These are phyloP conservation scores for Suillus variegatus DNA, from an alignment of 768 basidiomycete genomes.

Conservation along the genomic window DNA sequence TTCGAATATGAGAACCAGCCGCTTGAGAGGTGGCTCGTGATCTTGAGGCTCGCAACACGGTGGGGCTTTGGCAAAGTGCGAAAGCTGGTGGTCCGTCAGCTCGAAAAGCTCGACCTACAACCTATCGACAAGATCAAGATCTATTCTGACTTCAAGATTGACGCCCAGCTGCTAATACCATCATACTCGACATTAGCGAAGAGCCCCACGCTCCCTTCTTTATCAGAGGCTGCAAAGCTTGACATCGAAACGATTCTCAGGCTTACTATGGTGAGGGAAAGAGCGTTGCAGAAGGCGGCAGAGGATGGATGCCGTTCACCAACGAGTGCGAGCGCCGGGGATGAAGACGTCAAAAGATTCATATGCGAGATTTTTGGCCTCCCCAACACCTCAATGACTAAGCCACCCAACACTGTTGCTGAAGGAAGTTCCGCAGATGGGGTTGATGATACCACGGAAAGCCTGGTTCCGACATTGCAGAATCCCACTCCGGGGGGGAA, in stretches of 20 bases:
- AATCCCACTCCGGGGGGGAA: background rate
- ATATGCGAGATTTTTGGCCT: slow-evolving; percentile 36
- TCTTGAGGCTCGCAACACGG: slow-evolving; percentile 52
- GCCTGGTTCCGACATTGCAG: background rate
- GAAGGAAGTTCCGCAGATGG: background rate
- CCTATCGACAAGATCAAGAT: slow-evolving; percentile 55
- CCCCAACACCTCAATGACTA: background rate
- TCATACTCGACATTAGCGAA: slow-evolving; percentile 54
- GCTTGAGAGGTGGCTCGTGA: slow-evolving; percentile 52
- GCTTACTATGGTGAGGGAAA: slow-evolving; percentile 56
- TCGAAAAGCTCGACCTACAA: slow-evolving; percentile 47
- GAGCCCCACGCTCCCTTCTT: slow-evolving; percentile 50
- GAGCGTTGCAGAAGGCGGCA: slow-evolving; percentile 35
- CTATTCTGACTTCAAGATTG: slow-evolving; percentile 55
- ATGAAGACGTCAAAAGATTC: slow-evolving; percentile 28
- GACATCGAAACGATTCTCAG: slow-evolving; percentile 55
- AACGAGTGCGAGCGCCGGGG: slow-evolving; percentile 24
- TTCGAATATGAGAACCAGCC: slow-evolving; percentile 57
- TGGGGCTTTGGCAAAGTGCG: slow-evolving; percentile 59
- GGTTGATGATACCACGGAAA: background rate
- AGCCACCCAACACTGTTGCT: too few species aligned
- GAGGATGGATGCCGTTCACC: slow-evolving; percentile 30
- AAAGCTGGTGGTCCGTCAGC: slow-evolving; percentile 52
- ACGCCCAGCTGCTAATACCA: slow-evolving; percentile 48
- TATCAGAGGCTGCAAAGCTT: slow-evolving; percentile 57